phyloP scores from a whole-genome alignment of 768 basidiomycete species.

The Pleurotus tuoliensis region DNA sequence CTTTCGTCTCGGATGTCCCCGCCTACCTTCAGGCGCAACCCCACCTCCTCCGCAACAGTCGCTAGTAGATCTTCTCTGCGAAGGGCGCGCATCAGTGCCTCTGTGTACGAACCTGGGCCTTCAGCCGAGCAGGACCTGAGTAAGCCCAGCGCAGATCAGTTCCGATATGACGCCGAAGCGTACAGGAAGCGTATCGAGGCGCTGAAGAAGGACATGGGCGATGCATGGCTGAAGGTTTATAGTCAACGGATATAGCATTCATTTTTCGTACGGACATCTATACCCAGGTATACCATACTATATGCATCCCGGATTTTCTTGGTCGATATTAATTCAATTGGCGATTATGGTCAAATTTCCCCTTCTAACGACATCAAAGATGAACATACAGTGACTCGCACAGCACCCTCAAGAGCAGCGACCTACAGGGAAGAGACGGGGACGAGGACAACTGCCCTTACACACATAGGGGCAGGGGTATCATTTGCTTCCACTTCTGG shows the following conservation, averaged over 20 bases:
- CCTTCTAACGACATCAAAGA: no score
- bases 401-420: no score
- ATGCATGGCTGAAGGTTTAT: constrained; percentile 84
- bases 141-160: not conserved
- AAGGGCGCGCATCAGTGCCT: constrained; percentile 53
- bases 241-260: constrained; percentile 45
- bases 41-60: constrained; percentile 26
- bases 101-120: constrained; percentile 55
- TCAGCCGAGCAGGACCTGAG: constrained; percentile 26
- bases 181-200: constrained; percentile 79
- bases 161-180: constrained; percentile 49
- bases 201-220: constrained; percentile 83
- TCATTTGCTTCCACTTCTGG: no score
- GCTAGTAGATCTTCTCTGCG: constrained; percentile 40
- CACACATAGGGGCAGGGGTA: no score
- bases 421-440: no score
- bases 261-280: not conserved
- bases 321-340: no score
- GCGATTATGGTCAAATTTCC: no score
- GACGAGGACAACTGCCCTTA: no score
- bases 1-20: constrained; percentile 14
- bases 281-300: no score
- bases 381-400: no score
- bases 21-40: constrained; percentile 12
- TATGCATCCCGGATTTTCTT: no score